These are phyloP conservation scores for Leucocoprinus sp. DNA, from an alignment of 768 basidiomycete species.

Conservation along the genomic window DNA sequence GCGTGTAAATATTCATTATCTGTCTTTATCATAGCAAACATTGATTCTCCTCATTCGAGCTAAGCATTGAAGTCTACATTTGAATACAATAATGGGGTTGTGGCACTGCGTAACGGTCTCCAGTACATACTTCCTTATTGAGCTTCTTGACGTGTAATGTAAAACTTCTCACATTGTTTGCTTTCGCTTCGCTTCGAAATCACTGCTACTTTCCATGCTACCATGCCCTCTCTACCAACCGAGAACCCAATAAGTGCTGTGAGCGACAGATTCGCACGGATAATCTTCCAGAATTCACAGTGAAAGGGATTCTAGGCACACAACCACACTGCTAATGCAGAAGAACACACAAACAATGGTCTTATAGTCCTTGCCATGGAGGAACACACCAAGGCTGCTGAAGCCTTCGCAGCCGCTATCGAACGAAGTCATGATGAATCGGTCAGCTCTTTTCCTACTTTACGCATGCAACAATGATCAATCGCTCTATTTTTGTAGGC, in stretches of 20 bases:
- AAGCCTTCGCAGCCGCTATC: constrained; percentile 64
- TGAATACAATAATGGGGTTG: neutral
- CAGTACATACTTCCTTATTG: constrained; percentile 9
- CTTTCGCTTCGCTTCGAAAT: neutral
- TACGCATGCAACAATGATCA: constrained; percentile 9
- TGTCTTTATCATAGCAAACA: no score
- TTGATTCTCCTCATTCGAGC: no score
- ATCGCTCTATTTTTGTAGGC: constrained; percentile 37
- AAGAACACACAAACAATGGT: constrained; percentile 59
- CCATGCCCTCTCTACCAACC: constrained; percentile 29
- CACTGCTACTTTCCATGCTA: constrained; percentile 1
- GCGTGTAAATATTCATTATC: no score
- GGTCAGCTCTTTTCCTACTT: constrained; percentile 29
- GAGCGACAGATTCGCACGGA: constrained; percentile 15
- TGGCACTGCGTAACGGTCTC: neutral
- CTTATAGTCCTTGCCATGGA: constrained; percentile 65
- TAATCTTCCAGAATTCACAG: neutral
- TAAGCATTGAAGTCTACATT: neutral
- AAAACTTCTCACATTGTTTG: neutral
- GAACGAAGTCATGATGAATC: constrained; percentile 68
- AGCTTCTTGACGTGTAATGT: constrained; percentile 1
- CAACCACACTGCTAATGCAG: constrained; percentile 74
- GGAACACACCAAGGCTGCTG: constrained; percentile 70
- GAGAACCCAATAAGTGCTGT: constrained; percentile 48
- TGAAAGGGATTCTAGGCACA: constrained; percentile 47